Evolutionary conservation across 2,329 filamentous ascomycete genomes (phyloP), one percentile per base, ranked within the genome.

Genomic region (Diaporthe sp.): DNA sequence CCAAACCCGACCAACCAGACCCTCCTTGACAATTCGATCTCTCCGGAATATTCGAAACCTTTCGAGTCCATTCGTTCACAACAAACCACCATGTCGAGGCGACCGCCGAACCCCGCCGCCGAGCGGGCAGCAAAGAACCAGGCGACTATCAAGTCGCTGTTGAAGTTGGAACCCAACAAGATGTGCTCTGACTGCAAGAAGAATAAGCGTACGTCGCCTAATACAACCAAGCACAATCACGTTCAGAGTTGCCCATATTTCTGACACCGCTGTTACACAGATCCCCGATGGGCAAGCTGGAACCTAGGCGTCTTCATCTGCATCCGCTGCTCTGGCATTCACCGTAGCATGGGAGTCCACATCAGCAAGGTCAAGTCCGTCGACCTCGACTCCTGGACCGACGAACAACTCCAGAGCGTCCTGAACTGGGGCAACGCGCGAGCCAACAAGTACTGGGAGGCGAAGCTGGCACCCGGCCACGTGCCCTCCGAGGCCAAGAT

Each of bases 361-460:
- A 98, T 99, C 83, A 98, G 95, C 85, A 91, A 94, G 84, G 97
- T 99, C 83, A 99, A 99, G 84, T 98, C 96, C 2, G 97, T 99
- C 78, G 97, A 99, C 84, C 91, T 99, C 77, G 97, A 99, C 84
- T 93, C 96, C 35, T 99, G 97, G 97, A 99, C 97, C 76, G 97
- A 99, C 83, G 97, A 99, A 84, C 97, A 99, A 86, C 88, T 98
- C 75, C 93, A 97, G 84, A 98, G 94, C 84, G 93, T 99, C 78
- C 84, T 99, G 77, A 94, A 91, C 87, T 99, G 97, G 97, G 97
- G 97, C 75, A 99, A 99, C 83, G 91, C 93, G 72, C 93, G 96
- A 83, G 97, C 97, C 73, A 99, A 99, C 87, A 98, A 97, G 88
- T 98, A 98, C 84, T 99, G 96, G 96, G 97, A 99, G 85, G 91